A percentile compares a stretch with the other conserved stretches of the same genome.
Conservation (phyloP, 768 basidiomycete species). For the Rhodocollybia butyracea region DNA sequence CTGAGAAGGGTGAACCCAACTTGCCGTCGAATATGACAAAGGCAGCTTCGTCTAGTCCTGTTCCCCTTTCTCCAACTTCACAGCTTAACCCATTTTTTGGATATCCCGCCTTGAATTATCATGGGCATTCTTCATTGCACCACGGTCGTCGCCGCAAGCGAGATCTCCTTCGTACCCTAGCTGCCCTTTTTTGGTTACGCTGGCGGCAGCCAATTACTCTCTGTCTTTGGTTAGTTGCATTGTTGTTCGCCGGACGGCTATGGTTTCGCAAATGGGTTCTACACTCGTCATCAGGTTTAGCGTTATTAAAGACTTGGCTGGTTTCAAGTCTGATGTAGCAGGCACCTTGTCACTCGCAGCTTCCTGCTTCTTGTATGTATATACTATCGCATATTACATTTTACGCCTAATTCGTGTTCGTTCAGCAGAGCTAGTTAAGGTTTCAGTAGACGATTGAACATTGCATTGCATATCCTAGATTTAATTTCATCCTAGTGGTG, state of each 20-base stretch:
- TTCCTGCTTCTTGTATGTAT: background rate
- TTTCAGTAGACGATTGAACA: too few species aligned
- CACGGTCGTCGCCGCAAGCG: conserved; percentile 67
- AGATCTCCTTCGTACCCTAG: conserved; percentile 62
- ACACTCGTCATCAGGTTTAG: background rate
- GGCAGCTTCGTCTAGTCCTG: conserved; percentile 16
- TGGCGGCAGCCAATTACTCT: conserved; percentile 47
- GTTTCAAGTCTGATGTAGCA: background rate
- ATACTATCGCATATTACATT: background rate
- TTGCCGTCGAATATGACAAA: background rate
- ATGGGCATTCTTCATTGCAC: conserved; percentile 40
- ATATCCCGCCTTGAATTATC: conserved; percentile 49
- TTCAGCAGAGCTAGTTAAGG: background rate
- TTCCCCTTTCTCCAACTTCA: conserved; percentile 52
- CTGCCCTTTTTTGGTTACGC: conserved; percentile 60
- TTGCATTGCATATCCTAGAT: too few species aligned
- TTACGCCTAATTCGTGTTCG: background rate
- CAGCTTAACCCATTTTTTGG: conserved; percentile 72
- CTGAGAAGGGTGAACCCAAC: background rate
- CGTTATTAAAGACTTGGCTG: background rate
- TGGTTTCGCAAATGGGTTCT: conserved; percentile 19
- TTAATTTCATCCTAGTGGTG: too few species aligned
- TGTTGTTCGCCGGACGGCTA: conserved; percentile 25
- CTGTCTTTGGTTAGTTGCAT: conserved; percentile 28
- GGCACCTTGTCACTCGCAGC: background rate